Evolutionary conservation across 2,329 filamentous ascomycete genomes (phyloP).

Genomic region (Stylonectria norvegica): DNA sequence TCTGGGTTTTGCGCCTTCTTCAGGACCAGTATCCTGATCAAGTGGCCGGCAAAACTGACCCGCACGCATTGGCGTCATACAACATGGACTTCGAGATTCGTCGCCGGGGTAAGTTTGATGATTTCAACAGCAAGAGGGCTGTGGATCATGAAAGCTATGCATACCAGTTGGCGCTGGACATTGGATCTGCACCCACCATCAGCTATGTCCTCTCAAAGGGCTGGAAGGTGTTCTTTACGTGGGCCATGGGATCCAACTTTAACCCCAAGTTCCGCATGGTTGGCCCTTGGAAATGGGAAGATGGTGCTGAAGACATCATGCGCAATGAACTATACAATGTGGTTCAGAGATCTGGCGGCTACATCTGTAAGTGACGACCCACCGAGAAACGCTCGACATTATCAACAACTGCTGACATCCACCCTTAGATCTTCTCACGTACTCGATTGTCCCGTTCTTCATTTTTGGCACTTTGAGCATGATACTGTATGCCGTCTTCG

Average conservation of each 20-base stretch:
- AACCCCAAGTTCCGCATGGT: conserved; percentile 47
- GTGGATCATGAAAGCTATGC: conserved; percentile 50
- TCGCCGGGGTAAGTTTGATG: conserved; percentile 30
- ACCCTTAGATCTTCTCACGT: conserved; percentile 32
- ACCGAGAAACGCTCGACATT: neutral
- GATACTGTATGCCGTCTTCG: conserved; percentile 22
- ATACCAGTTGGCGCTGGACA: conserved; percentile 48
- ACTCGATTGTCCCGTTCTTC: conserved; percentile 35
- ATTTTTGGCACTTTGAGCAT: conserved; percentile 35
- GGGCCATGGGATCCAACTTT: conserved; percentile 49
- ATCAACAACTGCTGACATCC: conserved; percentile 10
- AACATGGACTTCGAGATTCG: conserved; percentile 42
- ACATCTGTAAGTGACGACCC: conserved; percentile 32
- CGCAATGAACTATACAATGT: conserved; percentile 39
- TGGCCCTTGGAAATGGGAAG: conserved; percentile 42
- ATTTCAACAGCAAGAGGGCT: conserved; percentile 36
- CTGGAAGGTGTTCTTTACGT: conserved; percentile 39
- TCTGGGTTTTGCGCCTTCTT: conserved; percentile 43
- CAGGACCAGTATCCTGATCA: conserved; percentile 24
- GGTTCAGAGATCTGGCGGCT: conserved; percentile 35
- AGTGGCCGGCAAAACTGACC: conserved; percentile 12
- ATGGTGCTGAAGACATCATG: conserved; percentile 37
- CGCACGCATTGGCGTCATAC: conserved; percentile 30
- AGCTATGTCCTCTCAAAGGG: conserved; percentile 33
- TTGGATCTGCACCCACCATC: conserved; percentile 41